Evolutionary conservation across 176 grass and related monocot genomes (phyloP).

Genomic region (Typha latifolia): DNA sequence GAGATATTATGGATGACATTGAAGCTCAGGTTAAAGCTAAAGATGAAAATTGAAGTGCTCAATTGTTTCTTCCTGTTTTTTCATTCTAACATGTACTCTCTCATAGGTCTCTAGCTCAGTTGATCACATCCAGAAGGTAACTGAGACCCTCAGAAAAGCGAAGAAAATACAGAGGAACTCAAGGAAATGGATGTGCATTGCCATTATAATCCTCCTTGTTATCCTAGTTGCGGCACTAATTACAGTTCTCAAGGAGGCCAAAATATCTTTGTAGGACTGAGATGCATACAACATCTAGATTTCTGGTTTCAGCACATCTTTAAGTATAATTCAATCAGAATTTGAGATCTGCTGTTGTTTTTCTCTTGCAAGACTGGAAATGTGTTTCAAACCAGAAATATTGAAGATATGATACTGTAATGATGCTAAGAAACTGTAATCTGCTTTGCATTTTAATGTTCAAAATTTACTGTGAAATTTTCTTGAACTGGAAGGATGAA

Average conservation of each 20-base stretch:
- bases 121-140: conserved; percentile 36
- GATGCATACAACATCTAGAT: neutral
- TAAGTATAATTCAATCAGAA: conserved; percentile 4
- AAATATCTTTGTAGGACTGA: neutral
- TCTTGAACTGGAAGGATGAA: no score
- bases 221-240: conserved; percentile 25
- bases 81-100: neutral
- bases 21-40: conserved; percentile 33
- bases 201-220: conserved; percentile 33
- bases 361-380: no score
- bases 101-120: conserved; percentile 35
- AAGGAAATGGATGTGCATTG: conserved; percentile 38
- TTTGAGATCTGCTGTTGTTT: no score
- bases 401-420: no score
- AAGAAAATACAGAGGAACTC: conserved; percentile 38
- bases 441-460: no score
- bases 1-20: conserved; percentile 45
- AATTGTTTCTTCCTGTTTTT: neutral
- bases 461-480: no score
- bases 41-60: neutral
- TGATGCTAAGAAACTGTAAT: no score
- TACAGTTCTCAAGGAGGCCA: conserved; percentile 21
- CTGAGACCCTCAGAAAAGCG: conserved; percentile 25
- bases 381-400: no score
- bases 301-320: no score